phyloP scores from a whole-genome alignment of 2,329 filamentous ascomycete species.

The Colletotrichum euphorbiae region DNA sequence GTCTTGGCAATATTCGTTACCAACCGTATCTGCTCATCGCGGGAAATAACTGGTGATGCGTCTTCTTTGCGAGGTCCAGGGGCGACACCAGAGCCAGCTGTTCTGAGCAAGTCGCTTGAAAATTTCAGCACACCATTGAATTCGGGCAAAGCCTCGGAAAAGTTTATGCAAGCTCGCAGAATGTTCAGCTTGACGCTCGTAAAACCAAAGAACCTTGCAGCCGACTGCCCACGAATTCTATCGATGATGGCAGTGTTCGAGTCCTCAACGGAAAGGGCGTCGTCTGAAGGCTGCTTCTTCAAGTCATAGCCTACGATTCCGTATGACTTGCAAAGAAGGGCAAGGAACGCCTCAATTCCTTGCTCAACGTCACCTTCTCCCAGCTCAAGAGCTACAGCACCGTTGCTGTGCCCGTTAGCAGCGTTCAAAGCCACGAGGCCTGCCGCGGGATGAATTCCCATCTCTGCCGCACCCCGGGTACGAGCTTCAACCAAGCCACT shows the following conservation, averaged over 20 bases:
- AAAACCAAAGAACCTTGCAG: conserved; percentile 78
- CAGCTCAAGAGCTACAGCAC: conserved; percentile 68
- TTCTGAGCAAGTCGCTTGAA: conserved; percentile 84
- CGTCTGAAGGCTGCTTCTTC: conserved; percentile 44
- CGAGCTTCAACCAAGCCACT: conserved; percentile 89
- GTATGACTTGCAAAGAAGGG: conserved; percentile 71
- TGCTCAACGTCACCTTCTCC: conserved; percentile 74
- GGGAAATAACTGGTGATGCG: conserved; percentile 75
- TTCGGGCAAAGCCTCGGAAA: conserved; percentile 93
- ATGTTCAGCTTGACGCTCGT: conserved; percentile 86
- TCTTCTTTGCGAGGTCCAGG: conserved; percentile 77
- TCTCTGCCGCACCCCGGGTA: conserved; percentile 93
- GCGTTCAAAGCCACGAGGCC: conserved; percentile 80
- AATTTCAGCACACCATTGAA: conserved; percentile 90
- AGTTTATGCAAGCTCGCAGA: conserved; percentile 88
- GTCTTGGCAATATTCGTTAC: conserved; percentile 88
- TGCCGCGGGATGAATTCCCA: conserved; percentile 93
- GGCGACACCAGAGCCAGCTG: conserved; percentile 83
- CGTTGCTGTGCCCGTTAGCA: conserved; percentile 60
- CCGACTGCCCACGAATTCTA: conserved; percentile 70
- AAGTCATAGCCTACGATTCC: conserved; percentile 68
- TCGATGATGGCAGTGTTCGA: conserved; percentile 64
- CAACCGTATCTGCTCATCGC: conserved; percentile 88
- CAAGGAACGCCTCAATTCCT: conserved; percentile 73
- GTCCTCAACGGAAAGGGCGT: conserved; percentile 51